Evolutionary conservation across 2,329 filamentous ascomycete genomes (phyloP).

Genomic region (Paramyrothecium roridum): DNA sequence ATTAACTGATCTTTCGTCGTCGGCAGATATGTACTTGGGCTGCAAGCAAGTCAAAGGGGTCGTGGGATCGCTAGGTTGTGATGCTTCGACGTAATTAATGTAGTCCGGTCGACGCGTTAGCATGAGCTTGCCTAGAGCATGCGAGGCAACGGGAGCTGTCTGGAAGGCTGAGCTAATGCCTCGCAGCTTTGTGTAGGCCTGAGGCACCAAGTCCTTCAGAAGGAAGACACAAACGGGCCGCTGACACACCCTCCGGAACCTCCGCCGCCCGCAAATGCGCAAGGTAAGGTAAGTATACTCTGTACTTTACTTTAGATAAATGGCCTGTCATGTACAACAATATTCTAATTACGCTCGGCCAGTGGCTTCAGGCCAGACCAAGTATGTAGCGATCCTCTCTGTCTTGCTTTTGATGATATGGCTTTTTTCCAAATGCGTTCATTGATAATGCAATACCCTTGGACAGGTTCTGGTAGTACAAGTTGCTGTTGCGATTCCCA

Average conservation of each 20-base stretch:
- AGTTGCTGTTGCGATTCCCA: too few relatives aligned
- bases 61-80: not conserved
- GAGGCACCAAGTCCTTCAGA: conserved; percentile 22
- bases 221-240: not conserved
- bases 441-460: too few relatives aligned
- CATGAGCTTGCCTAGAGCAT: conserved; percentile 45
- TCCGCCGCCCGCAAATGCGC: not conserved
- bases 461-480: too few relatives aligned
- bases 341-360: too few relatives aligned
- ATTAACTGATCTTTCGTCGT: not conserved
- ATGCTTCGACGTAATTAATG: conserved; percentile 18
- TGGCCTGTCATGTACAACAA: too few relatives aligned
- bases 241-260: conserved; percentile 2
- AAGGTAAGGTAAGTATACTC: too few relatives aligned
- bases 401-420: too few relatives aligned
- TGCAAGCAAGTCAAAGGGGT: not conserved
- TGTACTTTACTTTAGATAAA: too few relatives aligned
- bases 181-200: conserved; percentile 22
- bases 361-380: too few relatives aligned
- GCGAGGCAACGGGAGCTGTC: conserved; percentile 24
- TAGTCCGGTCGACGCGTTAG: conserved; percentile 38
- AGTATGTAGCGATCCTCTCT: too few relatives aligned
- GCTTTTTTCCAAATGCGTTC: too few relatives aligned
- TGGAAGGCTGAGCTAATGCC: conserved; percentile 29
- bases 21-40: not conserved